phyloP scores from a whole-genome alignment of 169 alveolate genomes.

The Babesia bovis region DNA sequence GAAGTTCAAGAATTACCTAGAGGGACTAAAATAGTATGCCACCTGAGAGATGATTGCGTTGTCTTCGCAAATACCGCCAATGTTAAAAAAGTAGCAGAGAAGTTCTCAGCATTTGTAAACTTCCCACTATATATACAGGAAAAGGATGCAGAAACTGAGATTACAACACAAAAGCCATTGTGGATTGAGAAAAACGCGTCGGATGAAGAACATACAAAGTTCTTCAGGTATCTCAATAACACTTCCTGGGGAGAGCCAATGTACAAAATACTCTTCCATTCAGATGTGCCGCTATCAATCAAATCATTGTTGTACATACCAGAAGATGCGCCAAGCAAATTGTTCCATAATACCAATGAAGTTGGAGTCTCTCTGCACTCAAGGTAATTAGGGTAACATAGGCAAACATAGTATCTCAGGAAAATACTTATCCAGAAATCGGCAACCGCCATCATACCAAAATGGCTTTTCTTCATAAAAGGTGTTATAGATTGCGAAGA shows the following conservation, averaged over 20 bases:
- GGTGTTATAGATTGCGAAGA: constrained; percentile 99
- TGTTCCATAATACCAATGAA: constrained; percentile 81
- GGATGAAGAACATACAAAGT: constrained; percentile 89
- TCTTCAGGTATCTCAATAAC: constrained; percentile 80
- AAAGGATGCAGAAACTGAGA: constrained; percentile 70
- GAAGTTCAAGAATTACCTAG: constrained; percentile 75
- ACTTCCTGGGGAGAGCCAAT: constrained; percentile 83
- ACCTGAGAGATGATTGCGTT: constrained; percentile 85
- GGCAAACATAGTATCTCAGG: constrained; percentile 28
- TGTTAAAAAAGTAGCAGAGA: constrained; percentile 80
- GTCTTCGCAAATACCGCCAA: constrained; percentile 80
- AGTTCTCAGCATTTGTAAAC: constrained; percentile 90
- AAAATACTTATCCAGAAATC: constrained; percentile 90
- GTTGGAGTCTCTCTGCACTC: constrained; percentile 86
- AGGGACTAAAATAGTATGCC: constrained; percentile 90
- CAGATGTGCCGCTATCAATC: constrained; percentile 94
- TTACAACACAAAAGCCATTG: constrained; percentile 81
- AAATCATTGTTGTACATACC: constrained; percentile 87
- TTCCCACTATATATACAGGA: constrained; percentile 83
- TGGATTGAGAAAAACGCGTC: constrained; percentile 87
- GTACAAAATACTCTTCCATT: constrained; percentile 83
- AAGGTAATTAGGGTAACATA: constrained; percentile 39
- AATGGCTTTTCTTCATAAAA: constrained; percentile 93
- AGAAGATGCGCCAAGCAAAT: constrained; percentile 87
- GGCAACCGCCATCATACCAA: constrained; percentile 90